These are phyloP conservation scores for Phytophthora ohioensis DNA, from an alignment of 352 stramenopile genomes.

Conservation along the genomic window DNA sequence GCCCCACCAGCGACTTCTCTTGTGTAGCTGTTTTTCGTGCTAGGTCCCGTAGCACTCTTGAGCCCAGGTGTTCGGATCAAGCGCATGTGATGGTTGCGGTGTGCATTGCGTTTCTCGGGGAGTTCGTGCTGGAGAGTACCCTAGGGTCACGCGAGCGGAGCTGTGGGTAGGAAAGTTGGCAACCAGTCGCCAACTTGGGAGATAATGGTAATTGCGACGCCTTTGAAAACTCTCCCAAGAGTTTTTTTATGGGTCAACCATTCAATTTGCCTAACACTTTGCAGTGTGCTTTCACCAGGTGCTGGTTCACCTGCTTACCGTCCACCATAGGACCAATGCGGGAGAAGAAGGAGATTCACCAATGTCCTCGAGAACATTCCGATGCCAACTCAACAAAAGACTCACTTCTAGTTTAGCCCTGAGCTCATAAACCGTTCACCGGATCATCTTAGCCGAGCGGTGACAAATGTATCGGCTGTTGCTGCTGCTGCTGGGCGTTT, in stretches of 20 bases:
- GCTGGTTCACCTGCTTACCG: neutral
- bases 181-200: no score
- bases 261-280: neutral
- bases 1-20: no score
- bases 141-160: neutral
- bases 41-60: no score
- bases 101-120: neutral
- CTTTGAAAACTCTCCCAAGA: neutral
- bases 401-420: slow-evolving; percentile 2
- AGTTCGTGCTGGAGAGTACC: neutral
- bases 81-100: neutral
- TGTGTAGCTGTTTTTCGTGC: no score
- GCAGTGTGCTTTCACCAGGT: slow-evolving; percentile 5
- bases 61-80: no score
- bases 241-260: neutral
- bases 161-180: no score
- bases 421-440: neutral
- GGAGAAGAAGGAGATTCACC: slow-evolving; percentile 4
- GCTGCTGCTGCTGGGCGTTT: neutral
- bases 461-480: slow-evolving; percentile 8
- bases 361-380: neutral
- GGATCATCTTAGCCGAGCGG: neutral
- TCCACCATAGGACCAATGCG: neutral
- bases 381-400: neutral
- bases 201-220: no score